Conservation (phyloP, 2,329 filamentous ascomycete genomes). For the Epichloe glyceriae region DNA sequence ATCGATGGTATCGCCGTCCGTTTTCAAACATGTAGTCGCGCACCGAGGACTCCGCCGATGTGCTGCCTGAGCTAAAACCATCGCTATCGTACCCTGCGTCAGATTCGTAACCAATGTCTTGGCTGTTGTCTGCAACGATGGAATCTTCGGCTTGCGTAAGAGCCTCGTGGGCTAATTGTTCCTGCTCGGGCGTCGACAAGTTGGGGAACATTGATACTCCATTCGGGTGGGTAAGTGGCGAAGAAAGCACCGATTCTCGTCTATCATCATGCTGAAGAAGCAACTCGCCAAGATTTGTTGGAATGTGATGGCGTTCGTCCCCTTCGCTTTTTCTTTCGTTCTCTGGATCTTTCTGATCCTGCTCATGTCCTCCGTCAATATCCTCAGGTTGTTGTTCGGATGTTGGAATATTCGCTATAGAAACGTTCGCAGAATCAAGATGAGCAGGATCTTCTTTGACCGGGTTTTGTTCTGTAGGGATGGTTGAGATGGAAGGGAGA, state of each 20-base stretch:
- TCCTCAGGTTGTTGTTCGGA: background rate
- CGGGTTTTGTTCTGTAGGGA: background rate
- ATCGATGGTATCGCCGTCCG: conserved; percentile 45
- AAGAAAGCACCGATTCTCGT: conserved; percentile 12
- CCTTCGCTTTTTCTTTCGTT: background rate
- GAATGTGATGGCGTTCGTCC: too few species aligned
- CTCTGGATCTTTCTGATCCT: background rate
- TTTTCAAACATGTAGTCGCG: conserved; percentile 42
- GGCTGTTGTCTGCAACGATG: conserved; percentile 22
- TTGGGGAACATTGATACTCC: conserved; percentile 24
- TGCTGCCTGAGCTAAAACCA: conserved; percentile 22
- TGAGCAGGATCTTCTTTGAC: background rate
- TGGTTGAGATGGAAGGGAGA: background rate
- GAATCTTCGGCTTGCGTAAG: conserved; percentile 22
- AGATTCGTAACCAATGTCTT: conserved; percentile 12
- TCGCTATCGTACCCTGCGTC: conserved; percentile 27
- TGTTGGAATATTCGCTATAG: background rate
- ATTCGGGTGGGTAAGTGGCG: conserved; percentile 25
- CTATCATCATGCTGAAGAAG: conserved; percentile 1
- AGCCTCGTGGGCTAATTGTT: conserved; percentile 23
- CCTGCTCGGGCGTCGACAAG: conserved; percentile 22
- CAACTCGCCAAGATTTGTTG: background rate
- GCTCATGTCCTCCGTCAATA: background rate
- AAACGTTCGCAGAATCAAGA: background rate
- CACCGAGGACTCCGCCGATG: conserved; percentile 26